Base-by-base conservation (phyloP, 2,329 filamentous ascomycete species). In the Pseudogymnoascus destructans region DNA sequence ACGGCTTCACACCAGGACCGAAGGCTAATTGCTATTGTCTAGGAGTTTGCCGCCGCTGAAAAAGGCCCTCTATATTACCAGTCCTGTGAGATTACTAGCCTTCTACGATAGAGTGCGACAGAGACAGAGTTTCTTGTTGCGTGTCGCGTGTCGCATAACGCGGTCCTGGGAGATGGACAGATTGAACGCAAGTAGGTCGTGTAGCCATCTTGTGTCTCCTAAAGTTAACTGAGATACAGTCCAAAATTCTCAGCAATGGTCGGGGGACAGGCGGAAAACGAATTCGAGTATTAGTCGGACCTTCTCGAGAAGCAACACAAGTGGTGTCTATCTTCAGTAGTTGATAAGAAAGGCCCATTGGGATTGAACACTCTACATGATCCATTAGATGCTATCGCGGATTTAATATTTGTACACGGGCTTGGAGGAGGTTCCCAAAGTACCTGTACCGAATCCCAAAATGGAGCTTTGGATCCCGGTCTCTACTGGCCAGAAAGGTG, bases 351-450 rank as follows among this genome's bases (percentile, higher is more conserved):
- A 33, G 32, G 32, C 32, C 32, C 32, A n/a, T 13, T 33, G 5
- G 32, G 32, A n/a, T 13, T 33, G 32, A 33, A 33, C 32, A 33
- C 32, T 33, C 32, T 33, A 33, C 32, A 33, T 0, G 32, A 33
- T 33, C 32, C 32, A 13, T n/a, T n/a, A n/a, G 32, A 33, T 33
- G 32, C 32, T n/a, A n/a, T 33, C 11, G 65, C 62, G 0, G 69
- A 72, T 46, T 33, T 71, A 1, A 63, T 73, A n/a, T 73, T 74
- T 57, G 70, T 73, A 4, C 72, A 73, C 63, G 70, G 71, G 1
- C 64, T 74, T 4, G 69, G 71, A 10, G 72, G 72, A 0, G 69
- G 68, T 1, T 70, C 68, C 0, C 57, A 61, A 11, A 70, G 67
- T 35, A 73, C 72, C 1, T 73, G 71, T 72, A 68, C 63, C 19